A percentile compares a stretch with the other conserved stretches of the same genome.
Conservation (phyloP, 805 yeast genomes). For the Zygosaccharomyces kombuchaensis region DNA sequence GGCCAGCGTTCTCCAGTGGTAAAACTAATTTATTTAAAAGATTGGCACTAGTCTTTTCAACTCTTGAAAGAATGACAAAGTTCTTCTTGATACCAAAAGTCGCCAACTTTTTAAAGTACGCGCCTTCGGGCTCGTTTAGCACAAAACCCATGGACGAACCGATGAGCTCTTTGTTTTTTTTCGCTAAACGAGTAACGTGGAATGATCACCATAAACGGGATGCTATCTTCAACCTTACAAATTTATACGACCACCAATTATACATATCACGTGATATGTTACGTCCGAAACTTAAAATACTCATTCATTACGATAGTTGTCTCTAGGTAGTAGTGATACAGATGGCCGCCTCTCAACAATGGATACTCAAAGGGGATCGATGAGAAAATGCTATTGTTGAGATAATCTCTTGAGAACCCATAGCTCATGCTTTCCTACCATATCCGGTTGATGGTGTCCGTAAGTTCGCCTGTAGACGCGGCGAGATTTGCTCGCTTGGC, state of each 20-base stretch:
- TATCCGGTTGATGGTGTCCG: constrained; percentile 14
- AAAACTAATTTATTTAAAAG: neutral
- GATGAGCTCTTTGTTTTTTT: neutral
- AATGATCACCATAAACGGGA: neutral
- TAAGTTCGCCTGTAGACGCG: constrained; percentile 6
- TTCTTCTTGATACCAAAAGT: neutral
- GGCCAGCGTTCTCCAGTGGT: neutral
- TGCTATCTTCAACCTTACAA: neutral
- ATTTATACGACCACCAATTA: neutral
- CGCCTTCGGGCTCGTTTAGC: neutral
- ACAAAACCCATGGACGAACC: neutral
- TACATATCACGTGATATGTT: neutral
- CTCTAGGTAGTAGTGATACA: neutral
- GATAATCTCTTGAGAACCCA: neutral
- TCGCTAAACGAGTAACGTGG: constrained; percentile 2
- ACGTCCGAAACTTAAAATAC: neutral
- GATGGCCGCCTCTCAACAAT: neutral
- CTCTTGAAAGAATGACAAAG: neutral
- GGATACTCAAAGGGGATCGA: neutral
- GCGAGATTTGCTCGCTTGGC: constrained; percentile 9
- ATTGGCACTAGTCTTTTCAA: neutral
- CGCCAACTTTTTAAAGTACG: neutral
- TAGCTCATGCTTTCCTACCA: constrained; percentile 3
- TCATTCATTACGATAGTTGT: neutral
- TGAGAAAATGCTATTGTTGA: neutral